phyloP scores from a whole-genome alignment of 148 eudicot species.

The Silene uniflora region DNA sequence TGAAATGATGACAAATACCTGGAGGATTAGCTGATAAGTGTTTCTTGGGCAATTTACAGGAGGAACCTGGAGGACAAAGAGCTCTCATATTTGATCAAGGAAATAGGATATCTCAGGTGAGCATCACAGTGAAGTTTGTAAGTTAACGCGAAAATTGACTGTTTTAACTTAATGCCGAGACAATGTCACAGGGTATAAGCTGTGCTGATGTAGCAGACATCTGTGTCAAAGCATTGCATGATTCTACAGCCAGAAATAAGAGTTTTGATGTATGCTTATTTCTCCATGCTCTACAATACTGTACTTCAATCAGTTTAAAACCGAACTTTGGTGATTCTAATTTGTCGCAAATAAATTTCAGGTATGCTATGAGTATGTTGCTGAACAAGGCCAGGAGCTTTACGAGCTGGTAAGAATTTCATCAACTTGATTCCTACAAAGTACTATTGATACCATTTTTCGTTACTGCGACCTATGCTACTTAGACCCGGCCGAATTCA shows the following conservation, averaged over 20 bases:
- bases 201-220: slow-evolving; percentile 99
- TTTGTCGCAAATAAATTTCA: slow-evolving; percentile 25
- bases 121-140: neutral
- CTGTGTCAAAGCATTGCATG: slow-evolving; percentile 95
- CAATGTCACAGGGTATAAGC: slow-evolving; percentile 65
- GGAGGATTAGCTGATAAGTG: neutral
- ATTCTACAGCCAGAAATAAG: slow-evolving; percentile 90
- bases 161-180: slow-evolving; percentile 12
- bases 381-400: slow-evolving; percentile 89
- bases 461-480: neutral
- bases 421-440: neutral
- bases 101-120: slow-evolving; percentile 93
- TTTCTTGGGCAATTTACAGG: slow-evolving; percentile 38
- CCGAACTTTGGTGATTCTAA: neutral
- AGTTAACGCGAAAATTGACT: neutral
- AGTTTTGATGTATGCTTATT: slow-evolving; percentile 77
- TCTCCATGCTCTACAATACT: neutral
- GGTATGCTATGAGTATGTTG: slow-evolving; percentile 94
- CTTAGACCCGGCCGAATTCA: neutral
- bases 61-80: slow-evolving; percentile 99
- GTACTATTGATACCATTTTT: neutral
- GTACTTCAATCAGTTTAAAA: neutral
- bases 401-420: slow-evolving; percentile 72
- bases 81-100: slow-evolving; percentile 98
- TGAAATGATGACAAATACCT: neutral